Conservation (phyloP, 2,329 filamentous ascomycete genomes). For the Alternaria postmessia region DNA sequence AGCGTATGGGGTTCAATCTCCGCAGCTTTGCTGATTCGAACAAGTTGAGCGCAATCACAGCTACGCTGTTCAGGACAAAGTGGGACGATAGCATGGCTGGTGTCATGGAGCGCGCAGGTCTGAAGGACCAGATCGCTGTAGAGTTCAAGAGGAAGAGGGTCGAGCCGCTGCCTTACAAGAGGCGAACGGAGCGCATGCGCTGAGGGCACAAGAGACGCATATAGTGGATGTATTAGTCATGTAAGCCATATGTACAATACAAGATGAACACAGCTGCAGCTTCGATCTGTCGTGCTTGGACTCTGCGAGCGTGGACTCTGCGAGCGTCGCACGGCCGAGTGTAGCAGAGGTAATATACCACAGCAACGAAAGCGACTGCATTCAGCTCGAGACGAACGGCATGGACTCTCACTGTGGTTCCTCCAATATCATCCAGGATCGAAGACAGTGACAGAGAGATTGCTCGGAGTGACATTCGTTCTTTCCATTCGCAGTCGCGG, state of each 20-base stretch:
- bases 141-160: constrained; percentile 85
- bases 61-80: constrained; percentile 83
- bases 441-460: not conserved
- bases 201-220: constrained; percentile 28
- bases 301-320: not conserved
- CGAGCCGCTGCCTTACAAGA: constrained; percentile 71
- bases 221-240: constrained; percentile 17
- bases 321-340: not conserved
- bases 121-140: constrained; percentile 75
- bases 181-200: constrained; percentile 60
- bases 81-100: constrained; percentile 90
- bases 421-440: not conserved
- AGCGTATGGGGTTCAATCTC: constrained; percentile 75
- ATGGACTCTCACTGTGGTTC: not conserved
- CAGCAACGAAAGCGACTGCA: not conserved
- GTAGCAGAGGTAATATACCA: not conserved
- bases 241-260: constrained; percentile 16
- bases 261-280: not conserved
- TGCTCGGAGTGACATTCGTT: not conserved
- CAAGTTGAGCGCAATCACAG: constrained; percentile 75
- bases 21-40: constrained; percentile 77
- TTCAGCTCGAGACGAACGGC: not conserved
- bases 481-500: constrained; percentile 1
- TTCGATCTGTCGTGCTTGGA: not conserved
- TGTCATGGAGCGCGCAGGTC: constrained; percentile 82